Evolutionary conservation across 176 grass and related monocot species (phyloP).

Genomic region (Rhynchospora tenuis): DNA sequence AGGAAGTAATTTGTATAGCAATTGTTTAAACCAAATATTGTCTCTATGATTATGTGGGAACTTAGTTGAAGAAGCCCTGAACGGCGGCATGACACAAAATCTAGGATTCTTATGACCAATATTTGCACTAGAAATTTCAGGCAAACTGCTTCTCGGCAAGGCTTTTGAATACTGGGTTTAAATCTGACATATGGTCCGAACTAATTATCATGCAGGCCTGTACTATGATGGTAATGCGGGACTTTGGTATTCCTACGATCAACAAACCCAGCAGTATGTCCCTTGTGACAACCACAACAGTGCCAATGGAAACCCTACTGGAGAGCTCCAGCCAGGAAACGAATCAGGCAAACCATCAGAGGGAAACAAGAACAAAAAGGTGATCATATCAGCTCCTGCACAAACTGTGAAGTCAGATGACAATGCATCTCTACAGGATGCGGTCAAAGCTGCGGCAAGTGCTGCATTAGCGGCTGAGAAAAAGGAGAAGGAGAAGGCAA

Average conservation of each 20-base stretch:
- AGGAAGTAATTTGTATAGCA: neutral
- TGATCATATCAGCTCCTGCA: slow-evolving; percentile 88
- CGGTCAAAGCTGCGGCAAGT: slow-evolving; percentile 84
- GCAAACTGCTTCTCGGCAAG: neutral
- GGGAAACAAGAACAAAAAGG: slow-evolving; percentile 54
- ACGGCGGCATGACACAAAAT: neutral
- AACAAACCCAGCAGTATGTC: slow-evolving; percentile 79
- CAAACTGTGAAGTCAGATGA: slow-evolving; percentile 68
- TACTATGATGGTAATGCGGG: slow-evolving; percentile 91
- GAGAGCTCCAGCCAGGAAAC: slow-evolving; percentile 25
- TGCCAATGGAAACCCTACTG: slow-evolving; percentile 33
- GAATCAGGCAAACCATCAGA: slow-evolving; percentile 54
- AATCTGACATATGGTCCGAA: neutral
- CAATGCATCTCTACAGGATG: slow-evolving; percentile 68
- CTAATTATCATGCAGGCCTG: slow-evolving; percentile 58
- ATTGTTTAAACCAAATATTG: neutral
- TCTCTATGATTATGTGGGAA: neutral
- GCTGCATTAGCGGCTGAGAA: slow-evolving; percentile 93
- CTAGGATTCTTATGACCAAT: neutral
- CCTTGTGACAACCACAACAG: slow-evolving; percentile 57
- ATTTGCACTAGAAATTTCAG: neutral
- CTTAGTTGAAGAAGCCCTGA: neutral
- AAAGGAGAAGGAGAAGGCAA: slow-evolving; percentile 89
- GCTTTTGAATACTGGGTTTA: neutral
- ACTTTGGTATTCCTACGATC: slow-evolving; percentile 78